Evolutionary conservation across 345 rosid species (phyloP), one percentile per base, ranked within the genome.

Genomic region (Geranium brycei): DNA sequence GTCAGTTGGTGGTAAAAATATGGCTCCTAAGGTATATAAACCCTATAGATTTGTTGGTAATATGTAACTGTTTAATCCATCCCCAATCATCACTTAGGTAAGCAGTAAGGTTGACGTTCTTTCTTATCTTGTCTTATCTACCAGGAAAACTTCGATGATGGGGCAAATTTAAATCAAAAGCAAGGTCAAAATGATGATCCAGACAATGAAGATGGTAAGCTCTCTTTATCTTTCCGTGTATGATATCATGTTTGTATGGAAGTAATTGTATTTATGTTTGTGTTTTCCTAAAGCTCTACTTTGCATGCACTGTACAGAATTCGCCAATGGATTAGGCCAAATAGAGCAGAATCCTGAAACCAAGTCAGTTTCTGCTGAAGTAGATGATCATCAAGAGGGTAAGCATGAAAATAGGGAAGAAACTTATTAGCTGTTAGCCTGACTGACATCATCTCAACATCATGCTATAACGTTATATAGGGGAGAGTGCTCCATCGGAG

Each of bases 401-500:
- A 47, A 47, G 53, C 53, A 47, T 47, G 53, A 47, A 47, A 47
- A 47, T 47, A 47, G 15, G 13, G 53, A 47, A 47, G 53, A 47
- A 13, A 47, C 7, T 13, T 47, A 47, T 47, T 15, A 6, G 53
- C 53, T 73, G 69, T 73, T 7, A 47, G 53, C 3, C 11, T 47
- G 13, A 13, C 15, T 47, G 13, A 13, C 13, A 41, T 47, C 53
- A 47, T 47, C 53, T 47, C 53, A 47, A 0, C 14, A 47, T 47
- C 53, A 47, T 47, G 53, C 53, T 47, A 13, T 47, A 13, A 47
- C 53, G 15, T 47, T 47, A 47, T 35, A 35, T 47, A 47, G 53
- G 53, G 53, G 53, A 47, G 17, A 47, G 53, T 74, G 83, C 83
- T 78, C 87, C 85, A 68, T 68, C 80, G 71, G 87, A 73, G 80